These are phyloP conservation scores for Uromyces viciae-fabae DNA, from an alignment of 1,284 basidiomycete genomes.

Conservation along the genomic window DNA sequence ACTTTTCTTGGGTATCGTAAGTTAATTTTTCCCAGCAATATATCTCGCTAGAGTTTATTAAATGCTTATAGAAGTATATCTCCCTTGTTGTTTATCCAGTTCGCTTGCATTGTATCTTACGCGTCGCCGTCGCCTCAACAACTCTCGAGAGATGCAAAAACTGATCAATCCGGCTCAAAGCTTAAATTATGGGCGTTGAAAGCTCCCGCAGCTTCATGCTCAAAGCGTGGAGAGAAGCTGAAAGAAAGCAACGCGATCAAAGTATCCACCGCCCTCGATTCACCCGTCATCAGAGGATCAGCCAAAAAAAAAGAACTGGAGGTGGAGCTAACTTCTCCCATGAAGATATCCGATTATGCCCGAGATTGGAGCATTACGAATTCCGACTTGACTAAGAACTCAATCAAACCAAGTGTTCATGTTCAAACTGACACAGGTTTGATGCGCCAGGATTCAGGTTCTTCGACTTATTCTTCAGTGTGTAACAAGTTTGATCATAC, in stretches of 20 bases:
- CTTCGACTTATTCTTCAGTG: not conserved
- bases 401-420: not conserved
- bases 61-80: too few relatives aligned
- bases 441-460: not conserved
- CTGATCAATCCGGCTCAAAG: not conserved
- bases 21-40: not conserved
- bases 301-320: not conserved
- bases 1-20: not conserved
- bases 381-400: not conserved
- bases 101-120: slow-evolving; percentile 13
- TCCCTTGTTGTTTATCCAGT: not conserved
- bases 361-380: not conserved
- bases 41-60: not conserved
- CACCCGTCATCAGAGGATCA: not conserved
- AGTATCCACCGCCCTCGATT: too few relatives aligned
- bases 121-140: not conserved
- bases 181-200: not conserved
- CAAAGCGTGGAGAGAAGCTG: not conserved
- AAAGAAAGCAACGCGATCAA: not conserved
- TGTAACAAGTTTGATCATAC: not conserved
- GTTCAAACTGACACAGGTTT: not conserved
- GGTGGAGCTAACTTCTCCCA: not conserved
- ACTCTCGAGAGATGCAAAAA: not conserved
- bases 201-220: not conserved
- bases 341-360: not conserved